Conservation (phyloP, 257 asterid genomes). For the Solanum arcanum region DNA sequence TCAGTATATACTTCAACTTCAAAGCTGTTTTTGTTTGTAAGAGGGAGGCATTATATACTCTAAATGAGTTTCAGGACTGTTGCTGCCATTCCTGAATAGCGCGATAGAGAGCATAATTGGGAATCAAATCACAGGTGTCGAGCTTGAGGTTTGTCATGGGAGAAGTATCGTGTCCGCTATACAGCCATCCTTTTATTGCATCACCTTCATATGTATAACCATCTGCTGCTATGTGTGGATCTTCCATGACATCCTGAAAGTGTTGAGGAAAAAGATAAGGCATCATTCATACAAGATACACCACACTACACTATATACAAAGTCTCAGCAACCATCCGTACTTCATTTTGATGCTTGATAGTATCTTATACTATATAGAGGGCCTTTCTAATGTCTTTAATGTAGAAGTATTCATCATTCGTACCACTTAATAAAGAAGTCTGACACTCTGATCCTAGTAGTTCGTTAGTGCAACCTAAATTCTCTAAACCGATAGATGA, state of each 20-base stretch:
- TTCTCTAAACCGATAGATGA: background rate
- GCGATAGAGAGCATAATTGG: constrained; percentile 75
- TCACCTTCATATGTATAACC: constrained; percentile 92
- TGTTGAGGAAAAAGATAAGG: background rate
- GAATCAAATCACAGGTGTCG: constrained; percentile 61
- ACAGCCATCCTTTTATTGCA: constrained; percentile 82
- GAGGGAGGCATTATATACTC: background rate
- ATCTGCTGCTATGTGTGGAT: constrained; percentile 85
- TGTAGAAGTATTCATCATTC: background rate
- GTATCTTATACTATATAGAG: background rate
- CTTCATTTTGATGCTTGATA: background rate
- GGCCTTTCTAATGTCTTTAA: background rate
- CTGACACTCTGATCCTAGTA: background rate
- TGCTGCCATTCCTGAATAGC: constrained; percentile 96
- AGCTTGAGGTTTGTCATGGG: constrained; percentile 93
- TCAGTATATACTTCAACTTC: background rate
- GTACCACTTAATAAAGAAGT: background rate
- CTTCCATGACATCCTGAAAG: constrained; percentile 82
- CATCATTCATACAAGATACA: background rate
- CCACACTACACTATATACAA: background rate
- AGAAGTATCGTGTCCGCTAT: constrained; percentile 77
- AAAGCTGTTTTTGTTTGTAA: background rate
- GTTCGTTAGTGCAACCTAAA: background rate
- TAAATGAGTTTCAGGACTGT: constrained; percentile 10
- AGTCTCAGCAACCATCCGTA: background rate